These are phyloP conservation scores for Apophysomyces ossiformis DNA, from an alignment of 371 early-diverging fungal genomes.

Conservation along the genomic window DNA sequence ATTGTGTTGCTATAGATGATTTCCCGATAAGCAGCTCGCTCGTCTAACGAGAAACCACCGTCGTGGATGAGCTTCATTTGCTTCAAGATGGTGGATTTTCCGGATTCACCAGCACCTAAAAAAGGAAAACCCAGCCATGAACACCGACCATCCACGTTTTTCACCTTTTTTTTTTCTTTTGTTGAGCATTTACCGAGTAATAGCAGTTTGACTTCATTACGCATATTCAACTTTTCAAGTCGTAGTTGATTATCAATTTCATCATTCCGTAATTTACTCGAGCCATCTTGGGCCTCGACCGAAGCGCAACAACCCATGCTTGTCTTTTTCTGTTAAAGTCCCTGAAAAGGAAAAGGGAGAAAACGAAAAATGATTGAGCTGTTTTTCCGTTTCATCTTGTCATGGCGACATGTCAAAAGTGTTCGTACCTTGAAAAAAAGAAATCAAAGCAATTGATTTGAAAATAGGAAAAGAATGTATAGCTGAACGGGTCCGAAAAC, in stretches of 20 bases:
- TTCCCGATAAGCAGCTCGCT: slow-evolving; percentile 85
- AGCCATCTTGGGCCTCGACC: slow-evolving; percentile 83
- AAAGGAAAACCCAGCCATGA: slow-evolving; percentile 2
- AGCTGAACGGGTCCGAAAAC: too few species aligned
- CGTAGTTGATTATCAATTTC: slow-evolving; percentile 89
- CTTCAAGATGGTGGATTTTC: slow-evolving; percentile 95
- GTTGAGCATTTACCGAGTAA: slow-evolving; percentile 70
- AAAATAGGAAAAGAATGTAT: too few species aligned
- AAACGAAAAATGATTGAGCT: background rate
- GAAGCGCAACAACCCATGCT: slow-evolving; percentile 89
- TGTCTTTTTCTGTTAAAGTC: background rate
- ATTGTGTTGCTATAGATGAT: slow-evolving; percentile 90
- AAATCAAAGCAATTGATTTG: too few species aligned
- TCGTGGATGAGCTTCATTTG: slow-evolving; percentile 97
- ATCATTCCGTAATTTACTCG: slow-evolving; percentile 79
- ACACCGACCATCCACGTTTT: slow-evolving; percentile 10
- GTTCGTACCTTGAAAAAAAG: too few species aligned
- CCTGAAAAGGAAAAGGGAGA: background rate
- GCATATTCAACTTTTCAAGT: slow-evolving; percentile 73
- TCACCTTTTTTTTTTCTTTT: background rate
- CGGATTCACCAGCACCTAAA: slow-evolving; percentile 95
- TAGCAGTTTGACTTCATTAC: slow-evolving; percentile 94
- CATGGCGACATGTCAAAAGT: too few species aligned
- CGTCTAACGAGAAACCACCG: slow-evolving; percentile 84
- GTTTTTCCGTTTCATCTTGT: too few species aligned